These are phyloP conservation scores for Cyberlindnera sargentensis DNA, from an alignment of 805 yeast genomes.

Conservation along the genomic window DNA sequence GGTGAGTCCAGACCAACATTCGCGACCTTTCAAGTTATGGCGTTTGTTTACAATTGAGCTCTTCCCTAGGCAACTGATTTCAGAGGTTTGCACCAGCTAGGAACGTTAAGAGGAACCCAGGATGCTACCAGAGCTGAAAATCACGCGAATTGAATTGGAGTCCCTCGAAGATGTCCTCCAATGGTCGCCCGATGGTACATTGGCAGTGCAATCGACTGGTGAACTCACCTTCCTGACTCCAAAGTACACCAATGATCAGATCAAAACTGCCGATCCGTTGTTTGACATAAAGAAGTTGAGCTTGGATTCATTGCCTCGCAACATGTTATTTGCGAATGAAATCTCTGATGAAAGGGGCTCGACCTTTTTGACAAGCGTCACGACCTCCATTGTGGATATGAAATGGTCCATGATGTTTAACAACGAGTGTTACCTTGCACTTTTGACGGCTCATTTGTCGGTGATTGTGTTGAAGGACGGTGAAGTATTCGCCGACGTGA, in stretches of 20 bases:
- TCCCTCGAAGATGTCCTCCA: constrained; percentile 7
- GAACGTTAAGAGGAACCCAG: background rate
- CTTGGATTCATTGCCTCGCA: constrained; percentile 9
- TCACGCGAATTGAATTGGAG: constrained; percentile 16
- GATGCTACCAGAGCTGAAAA: constrained; percentile 7
- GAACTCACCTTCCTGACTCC: constrained; percentile 19
- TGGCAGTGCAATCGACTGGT: constrained; percentile 17
- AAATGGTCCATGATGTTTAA: constrained; percentile 20
- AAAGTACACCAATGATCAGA: constrained; percentile 10
- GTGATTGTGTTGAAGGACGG: constrained; percentile 13
- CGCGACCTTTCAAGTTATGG: background rate
- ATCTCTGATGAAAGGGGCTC: constrained; percentile 15
- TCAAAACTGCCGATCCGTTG: constrained; percentile 10
- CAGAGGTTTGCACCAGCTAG: too few relatives aligned
- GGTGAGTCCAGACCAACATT: too few relatives aligned
- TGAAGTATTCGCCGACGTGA: constrained; percentile 9
- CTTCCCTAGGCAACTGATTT: too few relatives aligned
- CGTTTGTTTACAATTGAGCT: background rate
- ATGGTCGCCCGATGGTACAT: constrained; percentile 22
- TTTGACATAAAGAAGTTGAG: constrained; percentile 14
- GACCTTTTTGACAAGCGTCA: constrained; percentile 11
- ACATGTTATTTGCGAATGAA: constrained; percentile 6
- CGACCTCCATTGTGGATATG: constrained; percentile 7
- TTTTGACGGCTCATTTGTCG: constrained; percentile 16
- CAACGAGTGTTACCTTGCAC: constrained; percentile 13